These are phyloP conservation scores for Ceratocystis cubensis DNA, from an alignment of 2,329 filamentous ascomycete species.

Conservation along the genomic window DNA sequence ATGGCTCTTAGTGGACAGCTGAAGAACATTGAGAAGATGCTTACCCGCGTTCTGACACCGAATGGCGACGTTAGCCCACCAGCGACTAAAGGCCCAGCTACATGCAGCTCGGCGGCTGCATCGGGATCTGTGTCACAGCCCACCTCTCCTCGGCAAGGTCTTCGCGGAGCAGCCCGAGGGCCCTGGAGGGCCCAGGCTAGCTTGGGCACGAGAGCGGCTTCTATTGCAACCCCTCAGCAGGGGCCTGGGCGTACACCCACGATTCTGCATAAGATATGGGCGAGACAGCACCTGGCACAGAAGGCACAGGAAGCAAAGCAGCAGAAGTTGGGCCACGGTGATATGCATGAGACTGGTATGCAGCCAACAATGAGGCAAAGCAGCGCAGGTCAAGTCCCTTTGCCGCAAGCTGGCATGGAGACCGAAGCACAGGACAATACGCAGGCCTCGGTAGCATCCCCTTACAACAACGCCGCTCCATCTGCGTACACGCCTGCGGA, in stretches of 20 bases:
- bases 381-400: not conserved
- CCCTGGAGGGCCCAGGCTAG: not conserved
- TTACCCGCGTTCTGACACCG: not conserved
- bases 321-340: not conserved
- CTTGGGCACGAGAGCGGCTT: not conserved
- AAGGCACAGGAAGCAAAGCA: not conserved
- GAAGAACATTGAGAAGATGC: slow-evolving; percentile 3
- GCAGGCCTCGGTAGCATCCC: not conserved
- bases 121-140: not conserved
- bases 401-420: not conserved
- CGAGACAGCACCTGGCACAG: not conserved
- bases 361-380: not conserved
- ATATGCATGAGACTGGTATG: no score
- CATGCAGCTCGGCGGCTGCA: not conserved
- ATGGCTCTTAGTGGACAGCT: not conserved
- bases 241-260: not conserved
- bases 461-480: not conserved
- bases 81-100: not conserved
- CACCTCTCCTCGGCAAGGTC: not conserved
- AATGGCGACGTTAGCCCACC: not conserved
- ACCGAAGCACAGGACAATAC: no score
- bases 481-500: not conserved
- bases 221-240: not conserved
- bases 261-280: not conserved
- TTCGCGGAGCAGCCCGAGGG: not conserved